Base-by-base conservation (phyloP, 495 filamentous ascomycete genomes). In the Lophium mytilinum region DNA sequence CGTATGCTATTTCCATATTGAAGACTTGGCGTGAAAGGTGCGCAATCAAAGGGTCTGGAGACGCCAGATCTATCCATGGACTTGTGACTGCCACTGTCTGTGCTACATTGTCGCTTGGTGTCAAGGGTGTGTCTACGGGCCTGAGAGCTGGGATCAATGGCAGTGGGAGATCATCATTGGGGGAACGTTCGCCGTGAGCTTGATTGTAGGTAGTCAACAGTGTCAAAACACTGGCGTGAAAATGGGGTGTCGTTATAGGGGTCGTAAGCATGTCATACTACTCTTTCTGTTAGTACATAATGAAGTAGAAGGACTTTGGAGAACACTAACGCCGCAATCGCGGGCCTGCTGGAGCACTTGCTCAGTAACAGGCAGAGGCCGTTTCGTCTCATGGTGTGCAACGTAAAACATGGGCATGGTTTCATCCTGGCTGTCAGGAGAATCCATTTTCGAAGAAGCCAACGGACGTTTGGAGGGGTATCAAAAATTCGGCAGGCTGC, bases 211-310 rank as follows among this genome's bases (percentile, higher is more conserved):
- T 24, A 33, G 63, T 43, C 19, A 87, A 72, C 40, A 86, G 70
- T 9, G 75, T 71, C 50, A 86, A 73, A 8, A 97, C 83, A 37
- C 89, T 78, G 18, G 85, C 77, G 66, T 89, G 88, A 67, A 96
- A 96, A 64, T 85, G 77, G 9, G 80, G 65, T 49, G 86, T 96
- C 1, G 93, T 96, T 61, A 98, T 90, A 9, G 88, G 87, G 0
- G 83, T 84, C 0, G 92, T 96, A 64, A 95, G 79, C 79, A 95
- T 89, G 69, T 93, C 85, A 81, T 97, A 97, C 89, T 97, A 57
- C 34, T 49, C 9, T 11, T 33, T 56, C 9, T 49, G 47, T 66
- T 47, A 58, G 57, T 37, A 21, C 51, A 9, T 19, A 19, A 41
- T 30, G 12, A 7, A n/a, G 17, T 43, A 33, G 37, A 11, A 37